Base-by-base conservation (phyloP, 345 rosid genomes). In the Toxicodendron radicans region DNA sequence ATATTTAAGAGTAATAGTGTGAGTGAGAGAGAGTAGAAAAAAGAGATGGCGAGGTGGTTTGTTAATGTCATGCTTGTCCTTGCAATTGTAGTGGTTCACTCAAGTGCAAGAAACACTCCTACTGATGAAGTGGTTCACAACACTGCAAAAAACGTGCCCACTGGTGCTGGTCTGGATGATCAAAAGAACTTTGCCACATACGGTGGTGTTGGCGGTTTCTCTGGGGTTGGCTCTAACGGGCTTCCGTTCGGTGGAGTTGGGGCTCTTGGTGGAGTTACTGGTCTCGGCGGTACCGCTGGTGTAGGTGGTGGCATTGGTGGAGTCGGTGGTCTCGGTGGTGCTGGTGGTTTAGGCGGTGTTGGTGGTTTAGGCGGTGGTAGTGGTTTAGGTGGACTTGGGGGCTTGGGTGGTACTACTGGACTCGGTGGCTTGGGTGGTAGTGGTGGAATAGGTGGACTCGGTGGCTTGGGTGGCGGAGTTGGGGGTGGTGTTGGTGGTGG, bases 121-220 rank as follows among this genome's bases (percentile, higher is more conserved):
- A 67, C 56, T 51, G 70, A 66, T 33, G 67, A 60, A 12, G 79
- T 79, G 11, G 78, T 61, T 66, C 68, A 75, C 46, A 64, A 78
- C 27, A 65, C 71, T 57, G 84, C 89, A 54, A 81, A 87, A 62
- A 80, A 58, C 23, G 71, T 54, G 57, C 92, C 89, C 1, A 64
- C 38, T 38, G 69, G 54, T 49, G 72, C 81, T 14, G 87, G 90
- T 8, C 74, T 91, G 33, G 80, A 77, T 53, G 97, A 94, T 84
- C 87, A 89, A 73, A 94, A 91, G 87, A 89, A 88, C 83, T 87
- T 88, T 68, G 27, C 78, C 35, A 72, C 84, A 17, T 93, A 84
- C n/a, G 93, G 95, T 27, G 97, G 97, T 5, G 71, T 85, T 3
- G 82, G 94, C 0, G 97, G 94, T 53, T 79, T 20, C 66, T 66